Evolutionary conservation across 225 moss, liverwort and hornwort species (phyloP).

Genomic region (Pseudoscleropodium purum): DNA sequence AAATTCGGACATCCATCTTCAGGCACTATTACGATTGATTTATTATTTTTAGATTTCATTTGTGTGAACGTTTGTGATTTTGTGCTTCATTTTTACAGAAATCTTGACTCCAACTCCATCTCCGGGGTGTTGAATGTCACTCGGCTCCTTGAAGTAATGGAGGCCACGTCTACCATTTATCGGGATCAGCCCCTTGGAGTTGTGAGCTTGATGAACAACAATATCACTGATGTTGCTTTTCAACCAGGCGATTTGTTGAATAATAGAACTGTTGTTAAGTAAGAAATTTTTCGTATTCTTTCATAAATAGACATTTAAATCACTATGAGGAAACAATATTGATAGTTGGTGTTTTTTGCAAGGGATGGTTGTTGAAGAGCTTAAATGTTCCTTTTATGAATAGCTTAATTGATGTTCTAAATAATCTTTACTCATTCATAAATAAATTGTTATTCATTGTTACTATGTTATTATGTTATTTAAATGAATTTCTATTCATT

Average conservation of each 20-base stretch:
- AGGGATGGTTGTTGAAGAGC: background rate
- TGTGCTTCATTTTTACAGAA: background rate
- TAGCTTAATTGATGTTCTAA: background rate
- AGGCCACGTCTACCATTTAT: background rate
- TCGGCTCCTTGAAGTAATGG: background rate
- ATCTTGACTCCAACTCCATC: conserved; percentile 5
- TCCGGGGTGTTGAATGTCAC: background rate
- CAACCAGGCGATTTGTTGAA: background rate
- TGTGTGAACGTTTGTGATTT: background rate
- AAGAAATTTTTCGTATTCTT: background rate
- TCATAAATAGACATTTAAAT: background rate
- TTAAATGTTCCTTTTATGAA: background rate
- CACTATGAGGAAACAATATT: background rate
- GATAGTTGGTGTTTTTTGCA: background rate
- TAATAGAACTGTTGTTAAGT: background rate
- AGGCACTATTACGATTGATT: background rate
- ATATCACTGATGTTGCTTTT: background rate
- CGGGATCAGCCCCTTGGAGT: background rate
- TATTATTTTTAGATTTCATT: background rate
- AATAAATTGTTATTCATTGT: background rate
- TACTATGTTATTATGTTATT: too few species aligned
- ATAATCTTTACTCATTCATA: background rate
- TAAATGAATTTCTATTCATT: background rate
- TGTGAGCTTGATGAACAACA: conserved; percentile 10
- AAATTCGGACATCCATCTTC: background rate